Evolutionary conservation across 768 basidiomycete species (phyloP).

Genomic region (Tricholoma matsutake): DNA sequence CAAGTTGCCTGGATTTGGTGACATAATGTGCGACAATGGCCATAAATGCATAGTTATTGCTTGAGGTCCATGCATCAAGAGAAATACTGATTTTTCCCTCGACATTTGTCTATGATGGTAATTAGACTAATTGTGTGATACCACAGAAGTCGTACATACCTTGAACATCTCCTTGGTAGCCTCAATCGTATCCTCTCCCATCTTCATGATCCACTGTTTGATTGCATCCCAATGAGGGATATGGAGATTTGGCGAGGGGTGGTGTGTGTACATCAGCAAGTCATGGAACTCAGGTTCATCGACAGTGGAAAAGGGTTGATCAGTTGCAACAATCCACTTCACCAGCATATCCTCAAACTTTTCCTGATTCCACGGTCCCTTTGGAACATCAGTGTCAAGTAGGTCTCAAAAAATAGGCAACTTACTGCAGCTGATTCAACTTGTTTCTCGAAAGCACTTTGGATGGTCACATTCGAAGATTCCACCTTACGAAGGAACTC

Average conservation of each 20-base stretch:
- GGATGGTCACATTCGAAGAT: neutral
- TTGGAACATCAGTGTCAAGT: neutral
- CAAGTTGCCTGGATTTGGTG: conserved; percentile 15
- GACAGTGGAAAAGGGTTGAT: neutral
- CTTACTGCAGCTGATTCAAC: neutral
- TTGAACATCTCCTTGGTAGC: neutral
- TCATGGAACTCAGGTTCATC: neutral
- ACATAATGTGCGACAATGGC: conserved; percentile 24
- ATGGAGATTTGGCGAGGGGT: neutral
- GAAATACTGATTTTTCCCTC: no score
- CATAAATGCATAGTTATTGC: conserved; percentile 19
- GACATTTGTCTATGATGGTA: no score
- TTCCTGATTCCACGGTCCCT: neutral
- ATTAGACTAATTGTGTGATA: no score
- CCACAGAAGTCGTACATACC: neutral
- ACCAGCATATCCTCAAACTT: neutral
- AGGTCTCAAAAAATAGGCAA: neutral
- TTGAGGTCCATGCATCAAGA: conserved; percentile 26
- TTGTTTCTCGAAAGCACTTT: neutral
- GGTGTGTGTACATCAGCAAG: no score
- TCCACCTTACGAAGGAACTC: neutral
- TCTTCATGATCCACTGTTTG: neutral
- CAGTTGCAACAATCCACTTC: neutral
- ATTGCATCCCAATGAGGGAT: neutral
- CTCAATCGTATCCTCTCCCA: neutral